Evolutionary conservation across 2,329 filamentous ascomycete genomes (phyloP).

Genomic region (Aspergillus sojae): DNA sequence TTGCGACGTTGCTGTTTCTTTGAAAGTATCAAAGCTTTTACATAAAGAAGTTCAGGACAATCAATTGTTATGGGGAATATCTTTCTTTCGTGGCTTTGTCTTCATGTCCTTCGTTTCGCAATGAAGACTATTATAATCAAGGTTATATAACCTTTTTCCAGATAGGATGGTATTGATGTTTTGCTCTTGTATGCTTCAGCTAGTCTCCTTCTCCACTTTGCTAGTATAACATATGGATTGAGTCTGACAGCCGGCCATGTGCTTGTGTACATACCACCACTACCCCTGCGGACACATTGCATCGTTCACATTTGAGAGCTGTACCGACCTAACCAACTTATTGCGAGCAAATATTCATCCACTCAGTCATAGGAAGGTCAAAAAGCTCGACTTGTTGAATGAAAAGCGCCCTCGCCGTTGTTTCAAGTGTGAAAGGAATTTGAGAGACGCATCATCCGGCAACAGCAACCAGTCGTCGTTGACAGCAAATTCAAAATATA

Average conservation of each 20-base stretch:
- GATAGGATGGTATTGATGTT: background rate
- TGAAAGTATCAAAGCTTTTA: background rate
- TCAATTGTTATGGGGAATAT: background rate
- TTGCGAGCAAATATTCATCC: constrained; percentile 13
- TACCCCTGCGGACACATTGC: constrained; percentile 34
- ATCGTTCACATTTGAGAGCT: constrained; percentile 28
- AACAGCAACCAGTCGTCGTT: background rate
- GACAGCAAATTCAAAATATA: background rate
- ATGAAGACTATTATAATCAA: background rate
- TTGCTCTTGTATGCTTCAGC: background rate
- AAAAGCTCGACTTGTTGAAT: constrained; percentile 17
- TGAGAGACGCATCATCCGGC: background rate
- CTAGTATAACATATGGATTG: background rate
- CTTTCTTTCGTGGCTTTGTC: background rate
- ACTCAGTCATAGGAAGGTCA: background rate
- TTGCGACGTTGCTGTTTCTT: background rate
- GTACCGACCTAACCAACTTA: constrained; percentile 22
- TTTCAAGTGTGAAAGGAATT: constrained; percentile 9
- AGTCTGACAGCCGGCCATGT: constrained; percentile 20
- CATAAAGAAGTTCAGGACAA: background rate
- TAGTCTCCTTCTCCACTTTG: background rate
- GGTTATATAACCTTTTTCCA: background rate
- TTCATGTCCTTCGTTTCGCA: background rate
- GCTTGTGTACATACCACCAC: constrained; percentile 30
- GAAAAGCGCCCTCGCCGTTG: constrained; percentile 9